These are phyloP conservation scores for Pythium insidiosum DNA, from an alignment of 352 stramenopile genomes.

Conservation along the genomic window DNA sequence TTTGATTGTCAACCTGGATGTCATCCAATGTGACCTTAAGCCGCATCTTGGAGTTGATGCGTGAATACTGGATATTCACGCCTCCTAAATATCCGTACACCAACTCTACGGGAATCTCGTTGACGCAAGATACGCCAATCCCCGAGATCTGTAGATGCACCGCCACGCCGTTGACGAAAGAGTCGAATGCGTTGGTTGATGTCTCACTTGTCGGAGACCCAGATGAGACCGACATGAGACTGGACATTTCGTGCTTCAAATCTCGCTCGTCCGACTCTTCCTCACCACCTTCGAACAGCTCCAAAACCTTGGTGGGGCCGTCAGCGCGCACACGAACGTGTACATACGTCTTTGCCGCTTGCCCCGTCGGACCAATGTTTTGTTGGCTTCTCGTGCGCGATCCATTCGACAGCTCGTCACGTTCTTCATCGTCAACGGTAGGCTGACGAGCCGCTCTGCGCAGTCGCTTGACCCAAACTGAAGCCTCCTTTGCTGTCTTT, in stretches of 20 bases:
- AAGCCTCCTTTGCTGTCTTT: constrained; percentile 62
- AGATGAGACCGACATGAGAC: constrained; percentile 44
- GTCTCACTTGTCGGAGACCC: constrained; percentile 67
- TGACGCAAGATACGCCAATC: constrained; percentile 83
- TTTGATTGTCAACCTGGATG: constrained; percentile 86
- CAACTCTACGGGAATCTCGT: constrained; percentile 80
- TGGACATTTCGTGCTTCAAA: constrained; percentile 71
- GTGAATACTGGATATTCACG: constrained; percentile 69
- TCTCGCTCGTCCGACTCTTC: constrained; percentile 83
- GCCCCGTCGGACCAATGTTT: constrained; percentile 34
- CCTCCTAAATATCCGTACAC: constrained; percentile 82
- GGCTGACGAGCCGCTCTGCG: constrained; percentile 44
- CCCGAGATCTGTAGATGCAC: constrained; percentile 67
- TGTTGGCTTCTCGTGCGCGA: constrained; percentile 13
- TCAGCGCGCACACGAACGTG: constrained; percentile 80
- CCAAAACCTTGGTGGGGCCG: constrained; percentile 87
- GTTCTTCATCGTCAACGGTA: constrained; percentile 3
- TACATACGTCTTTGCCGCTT: constrained; percentile 83
- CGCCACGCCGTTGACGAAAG: constrained; percentile 52
- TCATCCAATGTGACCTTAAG: constrained; percentile 82
- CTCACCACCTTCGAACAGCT: constrained; percentile 84
- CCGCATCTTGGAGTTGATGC: constrained; percentile 76
- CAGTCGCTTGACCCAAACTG: constrained; percentile 58
- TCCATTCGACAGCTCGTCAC: constrained; percentile 1
- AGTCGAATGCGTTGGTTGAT: constrained; percentile 67